Evolutionary conservation across 2,329 filamentous ascomycete genomes (phyloP).

Genomic region (Pleoardoris graminearum): DNA sequence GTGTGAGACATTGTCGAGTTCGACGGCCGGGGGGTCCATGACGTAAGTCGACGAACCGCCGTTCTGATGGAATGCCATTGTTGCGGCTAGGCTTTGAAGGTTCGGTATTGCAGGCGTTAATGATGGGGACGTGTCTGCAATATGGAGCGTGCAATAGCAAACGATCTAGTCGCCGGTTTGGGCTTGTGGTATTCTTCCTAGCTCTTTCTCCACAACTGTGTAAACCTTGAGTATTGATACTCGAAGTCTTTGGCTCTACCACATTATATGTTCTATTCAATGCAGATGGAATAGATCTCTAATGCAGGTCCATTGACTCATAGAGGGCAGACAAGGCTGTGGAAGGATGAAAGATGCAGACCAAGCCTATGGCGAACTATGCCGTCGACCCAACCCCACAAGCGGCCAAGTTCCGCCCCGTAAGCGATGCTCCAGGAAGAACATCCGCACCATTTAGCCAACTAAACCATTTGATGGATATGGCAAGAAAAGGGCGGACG

Average conservation of each 20-base stretch:
- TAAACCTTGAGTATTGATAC: not conserved
- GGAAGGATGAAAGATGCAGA: not conserved
- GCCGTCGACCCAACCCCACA: conserved; percentile 1
- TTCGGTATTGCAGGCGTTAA: not conserved
- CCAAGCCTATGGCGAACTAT: not conserved
- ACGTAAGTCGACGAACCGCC: conserved; percentile 41
- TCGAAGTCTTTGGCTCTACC: not conserved
- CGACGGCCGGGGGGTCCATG: conserved; percentile 30
- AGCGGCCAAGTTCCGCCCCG: not conserved
- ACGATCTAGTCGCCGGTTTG: not conserved
- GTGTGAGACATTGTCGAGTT: conserved; percentile 36
- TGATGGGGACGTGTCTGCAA: not conserved
- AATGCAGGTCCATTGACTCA: not conserved
- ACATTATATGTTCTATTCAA: not conserved
- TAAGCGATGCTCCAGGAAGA: not conserved
- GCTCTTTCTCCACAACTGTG: not conserved
- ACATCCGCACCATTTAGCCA: no score
- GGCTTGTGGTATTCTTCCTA: not conserved
- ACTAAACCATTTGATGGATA: not conserved
- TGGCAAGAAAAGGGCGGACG: not conserved
- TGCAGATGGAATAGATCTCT: not conserved
- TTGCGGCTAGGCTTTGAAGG: not conserved
- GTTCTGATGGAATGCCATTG: conserved; percentile 33
- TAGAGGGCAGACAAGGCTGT: not conserved
- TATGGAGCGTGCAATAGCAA: not conserved